phyloP scores from a whole-genome alignment of 257 asterid genomes.

The Thymus quinquecostatus region DNA sequence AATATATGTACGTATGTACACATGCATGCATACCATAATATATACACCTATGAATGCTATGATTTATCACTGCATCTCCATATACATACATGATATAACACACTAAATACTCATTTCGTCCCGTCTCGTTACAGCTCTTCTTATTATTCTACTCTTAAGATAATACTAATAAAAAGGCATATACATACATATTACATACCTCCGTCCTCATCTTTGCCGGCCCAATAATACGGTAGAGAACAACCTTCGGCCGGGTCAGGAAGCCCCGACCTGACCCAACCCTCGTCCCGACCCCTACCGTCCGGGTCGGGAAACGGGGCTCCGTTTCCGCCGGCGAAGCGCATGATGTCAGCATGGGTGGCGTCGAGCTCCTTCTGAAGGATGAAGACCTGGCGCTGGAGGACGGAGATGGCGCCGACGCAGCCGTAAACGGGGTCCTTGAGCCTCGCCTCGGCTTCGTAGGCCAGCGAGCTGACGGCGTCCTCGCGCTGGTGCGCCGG shows the following conservation, averaged over 20 bases:
- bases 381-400: conserved; percentile 71
- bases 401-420: conserved; percentile 78
- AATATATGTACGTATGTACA: no score
- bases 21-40: background rate
- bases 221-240: conserved; percentile 32
- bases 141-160: no score
- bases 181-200: background rate
- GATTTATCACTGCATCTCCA: background rate
- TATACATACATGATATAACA: background rate
- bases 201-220: conserved; percentile 33
- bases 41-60: background rate
- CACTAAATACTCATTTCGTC: no score
- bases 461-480: conserved; percentile 83
- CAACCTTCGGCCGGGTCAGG: conserved; percentile 34
- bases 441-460: conserved; percentile 83
- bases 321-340: conserved; percentile 34
- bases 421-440: conserved; percentile 90
- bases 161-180: no score
- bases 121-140: no score
- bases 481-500: conserved; percentile 80
- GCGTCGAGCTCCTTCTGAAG: conserved; percentile 85
- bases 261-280: conserved; percentile 31
- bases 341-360: conserved; percentile 70
- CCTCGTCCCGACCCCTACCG: no score
- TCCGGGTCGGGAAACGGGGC: background rate